Base-by-base conservation (phyloP, 2,329 filamentous ascomycete species). In the Verticillium albo-atrum region DNA sequence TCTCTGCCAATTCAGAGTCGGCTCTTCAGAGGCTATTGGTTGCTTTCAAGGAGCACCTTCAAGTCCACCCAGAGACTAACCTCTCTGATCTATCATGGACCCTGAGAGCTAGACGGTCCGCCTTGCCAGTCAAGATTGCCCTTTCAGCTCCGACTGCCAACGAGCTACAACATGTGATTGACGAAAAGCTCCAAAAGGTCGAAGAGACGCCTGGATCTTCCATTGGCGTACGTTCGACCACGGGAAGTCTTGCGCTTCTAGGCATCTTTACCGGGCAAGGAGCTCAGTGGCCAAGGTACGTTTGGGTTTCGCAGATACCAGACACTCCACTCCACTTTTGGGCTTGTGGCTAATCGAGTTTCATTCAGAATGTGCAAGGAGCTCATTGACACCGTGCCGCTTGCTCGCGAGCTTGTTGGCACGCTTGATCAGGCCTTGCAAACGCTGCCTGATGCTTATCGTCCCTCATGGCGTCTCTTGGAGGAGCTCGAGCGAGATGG, bases 251-350 rank as follows among this genome's bases (percentile, higher is more conserved):
- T 5, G 26, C 37, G 2, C 52, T 61, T 10, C 53, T 70, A 1
- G 67, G 65, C 4, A 61, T 73, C 7, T 74, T 72, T 58, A 72
- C 71, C 1, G 70, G 71, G 0, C 71, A 74, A 56, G 71, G 71
- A 4, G 71, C 70, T 0, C 71, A 73, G 47, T 73, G 68, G 68
- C 52, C 67, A 7, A 7, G 35, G 35, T 17, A 42, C 14, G 35
- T n/a, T n/a, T 6, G 9, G 30, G 14, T 32, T 10, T 32, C 6
- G n/a, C n/a, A n/a, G n/a, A n/a, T n/a, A n/a, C n/a, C n/a, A n/a
- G n/a, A n/a, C n/a, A n/a, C n/a, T n/a, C n/a, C n/a, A n/a, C n/a
- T n/a, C n/a, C n/a, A n/a, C n/a, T n/a, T n/a, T n/a, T n/a, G n/a
- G 7, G 14, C 9, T 12, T 9, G 14, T 32, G 5, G 14, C 30